These are phyloP conservation scores for Pseudonitzschia multistriata DNA, from an alignment of 108 stramenopile species.

Conservation along the genomic window DNA sequence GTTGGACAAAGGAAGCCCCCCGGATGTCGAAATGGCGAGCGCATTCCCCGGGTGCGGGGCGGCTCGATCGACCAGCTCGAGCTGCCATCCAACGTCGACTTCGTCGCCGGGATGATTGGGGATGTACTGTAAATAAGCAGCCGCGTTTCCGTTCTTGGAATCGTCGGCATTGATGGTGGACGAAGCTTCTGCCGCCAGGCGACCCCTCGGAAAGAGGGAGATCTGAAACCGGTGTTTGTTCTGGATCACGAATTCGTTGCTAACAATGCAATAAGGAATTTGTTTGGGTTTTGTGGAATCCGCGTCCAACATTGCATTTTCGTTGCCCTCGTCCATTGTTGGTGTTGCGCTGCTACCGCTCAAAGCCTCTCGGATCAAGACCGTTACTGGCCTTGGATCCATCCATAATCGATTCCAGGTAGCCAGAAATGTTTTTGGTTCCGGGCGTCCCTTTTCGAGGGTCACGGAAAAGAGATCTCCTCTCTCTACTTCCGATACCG, in stretches of 20 bases:
- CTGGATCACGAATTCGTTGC: constrained; percentile 37
- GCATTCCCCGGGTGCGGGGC: constrained; percentile 8
- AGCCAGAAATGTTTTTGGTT: constrained; percentile 33
- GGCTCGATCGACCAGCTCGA: constrained; percentile 28
- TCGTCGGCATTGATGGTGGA: constrained; percentile 1
- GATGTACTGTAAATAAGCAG: constrained; percentile 52
- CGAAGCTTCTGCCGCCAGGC: constrained; percentile 27
- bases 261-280: constrained; percentile 43
- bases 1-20: constrained; percentile 46
- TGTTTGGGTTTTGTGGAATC: background rate
- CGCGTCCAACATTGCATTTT: background rate
- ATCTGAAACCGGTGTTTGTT: constrained; percentile 37
- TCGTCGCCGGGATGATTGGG: constrained; percentile 46
- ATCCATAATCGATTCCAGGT: constrained; percentile 48
- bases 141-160: constrained; percentile 24
- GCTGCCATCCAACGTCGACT: constrained; percentile 49
- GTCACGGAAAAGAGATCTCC: constrained; percentile 40
- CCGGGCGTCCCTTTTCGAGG: constrained; percentile 38
- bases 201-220: constrained; percentile 47
- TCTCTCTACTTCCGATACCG: background rate
- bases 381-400: constrained; percentile 50
- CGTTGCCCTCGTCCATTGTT: constrained; percentile 8
- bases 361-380: constrained; percentile 17
- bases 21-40: constrained; percentile 40
- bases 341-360: constrained; percentile 18